A percentile compares a stretch with the other conserved stretches of the same genome.
Evolutionary conservation across 2,329 filamentous ascomycete genomes (phyloP).

Genomic region (Phoma herbarum): DNA sequence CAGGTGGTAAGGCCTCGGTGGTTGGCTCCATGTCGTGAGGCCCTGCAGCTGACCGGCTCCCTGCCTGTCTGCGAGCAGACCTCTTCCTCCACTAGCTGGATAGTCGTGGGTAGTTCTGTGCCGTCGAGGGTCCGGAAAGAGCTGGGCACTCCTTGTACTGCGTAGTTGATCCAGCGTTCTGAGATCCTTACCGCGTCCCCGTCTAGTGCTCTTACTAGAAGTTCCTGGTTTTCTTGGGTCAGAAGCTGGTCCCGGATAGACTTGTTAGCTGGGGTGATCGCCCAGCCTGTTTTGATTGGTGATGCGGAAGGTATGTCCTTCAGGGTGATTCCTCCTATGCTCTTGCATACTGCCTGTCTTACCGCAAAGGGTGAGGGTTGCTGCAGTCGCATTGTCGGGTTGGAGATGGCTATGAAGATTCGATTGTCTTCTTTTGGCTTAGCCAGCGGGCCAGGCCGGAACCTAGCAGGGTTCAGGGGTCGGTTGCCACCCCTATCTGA

Average conservation of each 20-base stretch:
- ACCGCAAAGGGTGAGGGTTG: too few relatives aligned
- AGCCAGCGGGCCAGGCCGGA: too few relatives aligned
- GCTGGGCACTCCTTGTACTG: constrained; percentile 10
- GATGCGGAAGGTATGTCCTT: too few relatives aligned
- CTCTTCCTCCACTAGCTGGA: constrained; percentile 2
- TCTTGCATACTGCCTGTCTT: too few relatives aligned
- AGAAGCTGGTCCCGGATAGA: neutral
- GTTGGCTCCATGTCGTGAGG: constrained; percentile 3
- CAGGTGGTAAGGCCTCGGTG: constrained; percentile 2
- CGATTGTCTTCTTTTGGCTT: too few relatives aligned
- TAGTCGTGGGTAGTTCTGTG: constrained; percentile 5
- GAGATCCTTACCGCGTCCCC: neutral
- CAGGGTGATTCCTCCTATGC: too few relatives aligned
- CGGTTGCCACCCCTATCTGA: too few relatives aligned
- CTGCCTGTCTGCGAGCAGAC: constrained; percentile 7
- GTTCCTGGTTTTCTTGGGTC: too few relatives aligned
- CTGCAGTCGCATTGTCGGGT: too few relatives aligned
- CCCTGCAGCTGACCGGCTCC: constrained; percentile 3
- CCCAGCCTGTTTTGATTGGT: too few relatives aligned
- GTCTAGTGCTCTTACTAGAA: neutral
- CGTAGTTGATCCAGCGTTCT: constrained; percentile 8
- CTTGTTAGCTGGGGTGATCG: constrained; percentile 3
- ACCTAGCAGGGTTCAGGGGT: too few relatives aligned
- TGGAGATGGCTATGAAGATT: too few relatives aligned
- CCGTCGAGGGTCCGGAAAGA: constrained; percentile 3